A percentile compares a stretch with the other conserved stretches of the same genome.
phyloP scores from a whole-genome alignment of 371 early-diverging fungal species.

The Actinomortierella wolfii region DNA sequence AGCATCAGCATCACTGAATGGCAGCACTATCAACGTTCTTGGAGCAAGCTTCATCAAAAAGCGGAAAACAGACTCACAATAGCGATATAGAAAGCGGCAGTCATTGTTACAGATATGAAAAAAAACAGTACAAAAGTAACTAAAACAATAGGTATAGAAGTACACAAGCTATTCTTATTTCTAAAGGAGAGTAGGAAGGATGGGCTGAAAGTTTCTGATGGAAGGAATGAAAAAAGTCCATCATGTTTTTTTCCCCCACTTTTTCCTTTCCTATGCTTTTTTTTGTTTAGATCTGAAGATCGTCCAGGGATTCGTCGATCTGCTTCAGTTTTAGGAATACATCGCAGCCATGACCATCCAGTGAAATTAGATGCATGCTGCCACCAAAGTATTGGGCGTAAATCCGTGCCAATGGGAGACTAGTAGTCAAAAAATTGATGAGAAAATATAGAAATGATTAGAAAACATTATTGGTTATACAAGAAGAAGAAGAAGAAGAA shows the following conservation, averaged over 20 bases:
- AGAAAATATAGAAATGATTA: neutral
- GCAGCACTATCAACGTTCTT: conserved; percentile 13
- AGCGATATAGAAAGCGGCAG: neutral
- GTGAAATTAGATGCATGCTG: conserved; percentile 79
- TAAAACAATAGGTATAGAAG: too few species aligned
- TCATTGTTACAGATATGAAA: too few species aligned
- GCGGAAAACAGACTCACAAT: conserved; percentile 19
- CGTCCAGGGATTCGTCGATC: conserved; percentile 67
- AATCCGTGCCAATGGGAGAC: conserved; percentile 89
- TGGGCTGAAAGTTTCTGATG: too few species aligned
- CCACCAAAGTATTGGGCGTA: conserved; percentile 97
- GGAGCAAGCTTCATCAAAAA: conserved; percentile 31
- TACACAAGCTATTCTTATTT: too few species aligned
- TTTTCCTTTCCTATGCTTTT: too few species aligned
- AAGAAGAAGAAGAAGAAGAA: neutral
- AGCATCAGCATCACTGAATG: too few species aligned
- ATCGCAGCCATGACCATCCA: conserved; percentile 92
- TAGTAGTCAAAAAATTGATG: conserved; percentile 60
- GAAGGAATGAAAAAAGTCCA: too few species aligned
- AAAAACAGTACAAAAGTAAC: too few species aligned
- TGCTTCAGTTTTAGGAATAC: conserved; percentile 88
- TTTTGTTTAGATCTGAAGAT: conserved; percentile 46
- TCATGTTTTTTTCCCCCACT: too few species aligned
- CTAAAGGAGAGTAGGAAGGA: too few species aligned
- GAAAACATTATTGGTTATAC: too few species aligned